A percentile compares a stretch with the other conserved stretches of the same genome.
These are phyloP conservation scores for Boletus fagicola DNA, from an alignment of 768 basidiomycete species.

Conservation along the genomic window DNA sequence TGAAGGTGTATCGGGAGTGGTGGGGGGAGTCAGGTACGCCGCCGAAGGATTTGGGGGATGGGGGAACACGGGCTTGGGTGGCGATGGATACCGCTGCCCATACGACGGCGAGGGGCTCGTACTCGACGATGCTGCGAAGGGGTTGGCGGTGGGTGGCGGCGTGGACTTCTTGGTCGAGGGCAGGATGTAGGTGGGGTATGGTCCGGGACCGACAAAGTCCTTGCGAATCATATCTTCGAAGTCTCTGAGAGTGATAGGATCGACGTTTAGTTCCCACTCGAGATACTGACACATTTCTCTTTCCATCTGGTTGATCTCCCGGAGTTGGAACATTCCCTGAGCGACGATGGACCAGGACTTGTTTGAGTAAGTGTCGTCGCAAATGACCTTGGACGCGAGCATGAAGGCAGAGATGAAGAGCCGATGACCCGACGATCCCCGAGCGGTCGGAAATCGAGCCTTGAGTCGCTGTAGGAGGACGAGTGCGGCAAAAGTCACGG, in stretches of 20 bases:
- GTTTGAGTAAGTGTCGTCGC: constrained; percentile 93
- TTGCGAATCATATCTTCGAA: constrained; percentile 60
- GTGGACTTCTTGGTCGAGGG: constrained; percentile 63
- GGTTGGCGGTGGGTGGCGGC: constrained; percentile 33
- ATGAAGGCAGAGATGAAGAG: constrained; percentile 73
- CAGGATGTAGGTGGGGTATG: constrained; percentile 63
- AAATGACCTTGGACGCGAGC: constrained; percentile 78
- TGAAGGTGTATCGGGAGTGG: no score
- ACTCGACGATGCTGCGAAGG: constrained; percentile 33
- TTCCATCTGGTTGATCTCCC: constrained; percentile 83
- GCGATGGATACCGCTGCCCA: constrained; percentile 32
- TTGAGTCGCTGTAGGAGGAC: constrained; percentile 66
- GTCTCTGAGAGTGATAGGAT: constrained; percentile 54
- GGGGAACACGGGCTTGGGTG: constrained; percentile 29
- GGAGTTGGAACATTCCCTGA: constrained; percentile 76
- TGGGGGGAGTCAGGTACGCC: no score
- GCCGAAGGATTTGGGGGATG: no score
- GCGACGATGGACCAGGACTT: constrained; percentile 91
- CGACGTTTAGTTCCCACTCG: constrained; percentile 87
- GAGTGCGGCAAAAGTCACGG: constrained; percentile 42
- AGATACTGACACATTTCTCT: constrained; percentile 82
- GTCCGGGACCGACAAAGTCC: constrained; percentile 56
- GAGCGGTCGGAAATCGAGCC: constrained; percentile 70
- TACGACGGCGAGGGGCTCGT: constrained; percentile 30
- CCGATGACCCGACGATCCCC: constrained; percentile 70